phyloP scores from a whole-genome alignment of 768 basidiomycete species.

The Chalciporus chontae region DNA sequence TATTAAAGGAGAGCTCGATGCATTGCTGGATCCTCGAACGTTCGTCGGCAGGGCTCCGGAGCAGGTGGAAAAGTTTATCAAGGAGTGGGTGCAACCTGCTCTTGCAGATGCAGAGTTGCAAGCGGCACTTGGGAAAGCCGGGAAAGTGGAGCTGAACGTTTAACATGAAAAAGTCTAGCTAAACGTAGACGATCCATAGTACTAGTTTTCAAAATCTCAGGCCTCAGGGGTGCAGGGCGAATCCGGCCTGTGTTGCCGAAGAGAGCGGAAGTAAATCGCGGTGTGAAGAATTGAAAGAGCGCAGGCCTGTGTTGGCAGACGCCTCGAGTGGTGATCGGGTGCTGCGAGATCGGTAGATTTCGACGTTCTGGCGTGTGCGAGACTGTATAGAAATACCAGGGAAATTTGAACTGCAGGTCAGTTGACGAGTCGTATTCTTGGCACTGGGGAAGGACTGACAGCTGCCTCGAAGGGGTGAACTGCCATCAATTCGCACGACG shows the following conservation, averaged over 20 bases:
- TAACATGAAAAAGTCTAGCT: slow-evolving; percentile 19
- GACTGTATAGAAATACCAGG: background rate
- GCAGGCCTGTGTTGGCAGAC: slow-evolving; percentile 1
- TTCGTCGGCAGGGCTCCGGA: slow-evolving; percentile 95
- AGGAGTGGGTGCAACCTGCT: slow-evolving; percentile 85
- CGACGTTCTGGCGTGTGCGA: background rate
- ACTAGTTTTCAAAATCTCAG: no score
- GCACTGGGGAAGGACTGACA: background rate
- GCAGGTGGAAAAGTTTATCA: slow-evolving; percentile 87
- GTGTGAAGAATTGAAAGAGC: slow-evolving; percentile 21
- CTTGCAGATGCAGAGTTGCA: slow-evolving; percentile 56
- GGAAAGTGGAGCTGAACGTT: slow-evolving; percentile 66
- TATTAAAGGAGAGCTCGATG: slow-evolving; percentile 76
- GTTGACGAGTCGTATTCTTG: background rate
- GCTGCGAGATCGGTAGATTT: background rate
- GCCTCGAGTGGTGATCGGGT: background rate
- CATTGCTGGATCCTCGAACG: slow-evolving; percentile 76
- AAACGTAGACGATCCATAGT: background rate
- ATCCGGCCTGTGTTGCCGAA: no score
- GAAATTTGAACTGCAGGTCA: slow-evolving; percentile 5
- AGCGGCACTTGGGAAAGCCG: slow-evolving; percentile 47
- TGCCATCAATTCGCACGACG: slow-evolving; percentile 32
- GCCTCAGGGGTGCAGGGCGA: no score
- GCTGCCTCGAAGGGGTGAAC: slow-evolving; percentile 11
- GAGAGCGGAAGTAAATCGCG: slow-evolving; percentile 2